Evolutionary conservation across 371 early-diverging fungal genomes (phyloP), one percentile per base, ranked within the genome.

Genomic region (Mortierella sp.): DNA sequence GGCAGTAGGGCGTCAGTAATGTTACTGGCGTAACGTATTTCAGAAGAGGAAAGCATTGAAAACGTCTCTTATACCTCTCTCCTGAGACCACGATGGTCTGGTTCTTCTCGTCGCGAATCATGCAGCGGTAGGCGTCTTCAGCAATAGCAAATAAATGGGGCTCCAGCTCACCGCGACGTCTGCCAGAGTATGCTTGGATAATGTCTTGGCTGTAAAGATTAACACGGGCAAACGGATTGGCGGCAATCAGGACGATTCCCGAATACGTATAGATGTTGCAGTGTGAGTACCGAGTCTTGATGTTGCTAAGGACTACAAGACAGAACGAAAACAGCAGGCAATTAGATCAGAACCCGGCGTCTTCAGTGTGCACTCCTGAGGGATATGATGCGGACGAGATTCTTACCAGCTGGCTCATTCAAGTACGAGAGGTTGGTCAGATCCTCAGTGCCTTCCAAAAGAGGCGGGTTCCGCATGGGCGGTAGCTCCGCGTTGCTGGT

Each of bases 41-140:
- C n/a, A n/a, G n/a, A n/a, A n/a, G n/a, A n/a, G n/a, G n/a, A n/a
- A n/a, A n/a, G n/a, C n/a, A n/a, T n/a, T n/a, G n/a, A n/a, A n/a
- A n/a, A n/a, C n/a, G n/a, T n/a, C n/a, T n/a, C n/a, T n/a, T n/a
- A n/a, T 78, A 86, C 82, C 94, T 93, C 83, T 99, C 99, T 61
- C 99, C 99, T 9, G 97, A 96, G 49, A 99, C 97, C 58, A 99
- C 93, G 64, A 99, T 96, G 28, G 98, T 95, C 82, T 99, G 99
- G 83, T 98, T 97, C 64, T 89, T 85, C 56, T 88, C 82, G 52
- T 95, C 95, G 39, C 92, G 86, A 17, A 97, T 86, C 95, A 99
- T 94, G 59, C 90, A 90, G 28, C 94, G 85, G 82, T 97, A 99
- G 19, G 99, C 97, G 81, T 97, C 95, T 81, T 97, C 96, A n/a